Conservation (phyloP, 2,329 filamentous ascomycete genomes). For the Monosporascus sp. region DNA sequence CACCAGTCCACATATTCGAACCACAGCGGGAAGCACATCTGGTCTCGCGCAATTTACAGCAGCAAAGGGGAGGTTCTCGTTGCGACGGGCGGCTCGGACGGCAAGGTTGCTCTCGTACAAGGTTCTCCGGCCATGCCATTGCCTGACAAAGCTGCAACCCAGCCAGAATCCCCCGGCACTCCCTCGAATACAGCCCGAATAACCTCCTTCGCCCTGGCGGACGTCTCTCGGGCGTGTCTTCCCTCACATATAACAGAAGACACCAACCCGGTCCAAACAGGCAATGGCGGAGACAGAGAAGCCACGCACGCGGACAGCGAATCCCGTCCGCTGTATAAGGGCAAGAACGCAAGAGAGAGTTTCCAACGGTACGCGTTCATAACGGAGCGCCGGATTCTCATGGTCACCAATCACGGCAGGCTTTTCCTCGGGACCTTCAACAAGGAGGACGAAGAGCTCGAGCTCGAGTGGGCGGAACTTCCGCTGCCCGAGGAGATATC, state of each 20-base stretch:
- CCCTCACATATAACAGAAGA: not conserved
- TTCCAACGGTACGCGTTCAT: conserved; percentile 63
- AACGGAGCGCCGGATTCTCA: conserved; percentile 44
- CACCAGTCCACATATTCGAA: conserved; percentile 54
- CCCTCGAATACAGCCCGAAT: not conserved
- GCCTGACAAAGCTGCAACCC: not conserved
- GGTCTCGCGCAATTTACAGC: conserved; percentile 56
- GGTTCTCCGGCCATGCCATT: not conserved
- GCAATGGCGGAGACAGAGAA: too few species aligned
- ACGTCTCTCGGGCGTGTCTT: not conserved
- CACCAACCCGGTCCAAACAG: not conserved
- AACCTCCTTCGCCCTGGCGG: not conserved
- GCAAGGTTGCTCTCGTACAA: conserved; percentile 51
- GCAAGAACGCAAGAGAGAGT: conserved; percentile 34
- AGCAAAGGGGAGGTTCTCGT: conserved; percentile 36
- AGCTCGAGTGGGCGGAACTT: conserved; percentile 39
- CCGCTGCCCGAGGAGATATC: conserved; percentile 27
- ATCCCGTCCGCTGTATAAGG: conserved; percentile 8
- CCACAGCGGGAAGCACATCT: conserved; percentile 87
- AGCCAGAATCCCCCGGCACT: not conserved
- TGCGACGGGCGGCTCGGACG: conserved; percentile 81
- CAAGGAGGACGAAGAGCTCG: conserved; percentile 6
- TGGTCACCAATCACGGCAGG: conserved; percentile 56
- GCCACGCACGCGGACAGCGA: too few species aligned
- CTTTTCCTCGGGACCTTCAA: conserved; percentile 43